A percentile compares a stretch with the other conserved stretches of the same genome.
Conservation (phyloP, 1,284 basidiomycete genomes). For the Takashimella koratensis region DNA sequence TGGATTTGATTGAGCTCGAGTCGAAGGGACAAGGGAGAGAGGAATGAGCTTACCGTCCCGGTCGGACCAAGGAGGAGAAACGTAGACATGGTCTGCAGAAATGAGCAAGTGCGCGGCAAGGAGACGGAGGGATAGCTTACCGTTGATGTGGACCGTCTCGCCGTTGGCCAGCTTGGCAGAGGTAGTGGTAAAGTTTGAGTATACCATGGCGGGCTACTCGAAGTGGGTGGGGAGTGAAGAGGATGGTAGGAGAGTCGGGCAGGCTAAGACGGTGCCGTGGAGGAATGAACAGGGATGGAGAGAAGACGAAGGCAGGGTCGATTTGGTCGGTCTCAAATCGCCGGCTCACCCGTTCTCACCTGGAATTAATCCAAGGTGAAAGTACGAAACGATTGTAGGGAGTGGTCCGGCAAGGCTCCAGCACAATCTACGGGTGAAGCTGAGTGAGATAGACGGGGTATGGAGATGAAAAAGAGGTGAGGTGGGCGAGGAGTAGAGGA, state of each 20-base stretch:
- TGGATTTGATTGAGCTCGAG: no score
- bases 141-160: slow-evolving; percentile 41
- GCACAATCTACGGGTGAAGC: no score
- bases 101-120: neutral
- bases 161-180: slow-evolving; percentile 45
- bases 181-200: slow-evolving; percentile 29
- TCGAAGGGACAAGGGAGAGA: no score
- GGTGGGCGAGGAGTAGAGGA: neutral
- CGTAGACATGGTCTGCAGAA: slow-evolving; percentile 83
- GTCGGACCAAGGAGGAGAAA: slow-evolving; percentile 82
- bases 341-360: no score
- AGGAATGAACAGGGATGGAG: neutral
- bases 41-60: slow-evolving; percentile 64
- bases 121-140: slow-evolving; percentile 19
- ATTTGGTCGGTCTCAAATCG: no score
- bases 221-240: neutral
- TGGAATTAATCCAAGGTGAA: no score
- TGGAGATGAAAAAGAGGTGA: neutral
- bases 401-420: no score
- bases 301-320: neutral
- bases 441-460: no score
- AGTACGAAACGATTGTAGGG: no score
- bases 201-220: slow-evolving; percentile 25
- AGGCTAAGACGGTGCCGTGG: slow-evolving; percentile 11
- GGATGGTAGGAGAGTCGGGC: slow-evolving; percentile 2